phyloP scores from a whole-genome alignment of 768 basidiomycete genomes.

The Phaeolepiota aurea region DNA sequence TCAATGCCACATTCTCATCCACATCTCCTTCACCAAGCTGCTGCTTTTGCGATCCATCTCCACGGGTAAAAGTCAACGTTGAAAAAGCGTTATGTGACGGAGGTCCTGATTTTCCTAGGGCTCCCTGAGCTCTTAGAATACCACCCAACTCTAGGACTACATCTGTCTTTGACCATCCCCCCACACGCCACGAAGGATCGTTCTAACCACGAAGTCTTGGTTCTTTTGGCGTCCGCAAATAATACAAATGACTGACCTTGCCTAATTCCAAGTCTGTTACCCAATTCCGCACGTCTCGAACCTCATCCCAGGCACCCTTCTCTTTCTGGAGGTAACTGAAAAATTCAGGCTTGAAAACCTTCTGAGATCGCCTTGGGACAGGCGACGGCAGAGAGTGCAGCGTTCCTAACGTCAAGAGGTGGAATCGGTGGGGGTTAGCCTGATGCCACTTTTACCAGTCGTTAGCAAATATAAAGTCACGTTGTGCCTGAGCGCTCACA shows the following conservation, averaged over 20 bases:
- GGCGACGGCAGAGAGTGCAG: constrained; percentile 86
- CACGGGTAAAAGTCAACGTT: constrained; percentile 33
- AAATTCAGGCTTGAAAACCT: constrained; percentile 80
- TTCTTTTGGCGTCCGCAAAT: not conserved
- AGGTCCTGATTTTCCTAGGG: constrained; percentile 6
- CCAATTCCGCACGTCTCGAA: constrained; percentile 54
- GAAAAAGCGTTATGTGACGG: constrained; percentile 44
- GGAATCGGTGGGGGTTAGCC: constrained; percentile 80
- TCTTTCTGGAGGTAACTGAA: constrained; percentile 57
- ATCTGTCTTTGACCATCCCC: constrained; percentile 43
- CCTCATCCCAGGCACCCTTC: constrained; percentile 51
- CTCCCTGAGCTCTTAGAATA: constrained; percentile 43
- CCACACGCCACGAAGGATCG: constrained; percentile 15
- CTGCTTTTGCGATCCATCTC: constrained; percentile 20
- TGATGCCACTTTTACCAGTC: constrained; percentile 45
- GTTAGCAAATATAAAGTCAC: not conserved
- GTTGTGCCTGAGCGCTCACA: constrained; percentile 25
- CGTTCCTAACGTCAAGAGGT: constrained; percentile 71
- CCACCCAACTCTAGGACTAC: constrained; percentile 53
- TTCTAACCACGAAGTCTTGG: constrained; percentile 9
- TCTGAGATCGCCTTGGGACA: constrained; percentile 71
- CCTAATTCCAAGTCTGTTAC: constrained; percentile 24
- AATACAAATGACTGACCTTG: constrained; percentile 8
- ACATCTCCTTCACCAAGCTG: constrained; percentile 26
- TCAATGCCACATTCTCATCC: constrained; percentile 10